Evolutionary conservation across 2,329 filamentous ascomycete genomes (phyloP).

Genomic region (Tolypocladium paradoxum): DNA sequence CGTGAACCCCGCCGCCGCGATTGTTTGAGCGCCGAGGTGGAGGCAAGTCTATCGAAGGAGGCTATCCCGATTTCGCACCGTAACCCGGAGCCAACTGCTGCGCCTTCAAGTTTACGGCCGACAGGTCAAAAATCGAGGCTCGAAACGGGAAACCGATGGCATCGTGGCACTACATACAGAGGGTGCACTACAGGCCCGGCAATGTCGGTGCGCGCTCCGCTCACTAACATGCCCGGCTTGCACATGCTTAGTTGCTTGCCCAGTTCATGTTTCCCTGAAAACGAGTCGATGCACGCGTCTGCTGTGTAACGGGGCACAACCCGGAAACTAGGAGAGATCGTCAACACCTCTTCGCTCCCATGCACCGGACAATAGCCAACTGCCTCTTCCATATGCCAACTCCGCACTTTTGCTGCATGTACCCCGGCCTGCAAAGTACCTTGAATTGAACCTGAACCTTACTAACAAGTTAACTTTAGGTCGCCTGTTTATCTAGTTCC

Average conservation of each 20-base stretch:
- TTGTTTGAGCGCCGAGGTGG: neutral
- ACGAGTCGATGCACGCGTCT: neutral
- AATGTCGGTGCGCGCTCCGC: no score
- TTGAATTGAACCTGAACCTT: neutral
- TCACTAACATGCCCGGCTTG: neutral
- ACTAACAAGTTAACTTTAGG: neutral
- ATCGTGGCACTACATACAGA: neutral
- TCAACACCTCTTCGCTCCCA: neutral
- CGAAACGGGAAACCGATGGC: neutral
- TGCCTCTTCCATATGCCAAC: constrained; percentile 1
- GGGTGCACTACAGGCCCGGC: no score
- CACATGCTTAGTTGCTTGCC: neutral
- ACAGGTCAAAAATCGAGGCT: neutral
- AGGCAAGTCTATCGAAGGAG: neutral
- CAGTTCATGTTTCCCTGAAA: neutral
- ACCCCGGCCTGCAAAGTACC: neutral
- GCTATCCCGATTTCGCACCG: neutral
- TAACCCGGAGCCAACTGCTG: neutral
- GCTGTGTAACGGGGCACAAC: neutral
- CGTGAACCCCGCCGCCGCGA: neutral
- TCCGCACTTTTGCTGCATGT: neutral
- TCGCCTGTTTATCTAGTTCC: neutral
- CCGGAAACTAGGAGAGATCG: neutral
- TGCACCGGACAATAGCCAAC: neutral
- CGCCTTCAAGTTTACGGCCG: neutral